These are phyloP conservation scores for Salix viminalis DNA, from an alignment of 345 rosid genomes.

Conservation along the genomic window DNA sequence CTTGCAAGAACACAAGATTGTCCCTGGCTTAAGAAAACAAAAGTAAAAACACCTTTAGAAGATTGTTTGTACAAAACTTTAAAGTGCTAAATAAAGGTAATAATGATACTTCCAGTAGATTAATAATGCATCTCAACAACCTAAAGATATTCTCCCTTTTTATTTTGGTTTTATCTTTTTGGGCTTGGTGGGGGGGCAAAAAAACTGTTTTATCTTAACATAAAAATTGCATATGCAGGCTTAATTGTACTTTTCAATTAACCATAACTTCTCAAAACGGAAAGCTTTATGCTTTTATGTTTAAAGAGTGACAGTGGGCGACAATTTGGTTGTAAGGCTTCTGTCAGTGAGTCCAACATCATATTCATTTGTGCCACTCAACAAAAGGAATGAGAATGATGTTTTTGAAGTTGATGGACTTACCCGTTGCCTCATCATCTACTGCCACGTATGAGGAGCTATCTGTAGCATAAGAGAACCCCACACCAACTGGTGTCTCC, in stretches of 20 bases:
- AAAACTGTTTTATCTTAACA: constrained; percentile 14
- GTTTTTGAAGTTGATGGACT: not conserved
- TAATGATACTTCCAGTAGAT: not conserved
- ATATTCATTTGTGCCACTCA: not conserved
- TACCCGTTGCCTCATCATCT: constrained; percentile 39
- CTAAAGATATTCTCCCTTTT: not conserved
- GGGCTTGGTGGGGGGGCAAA: not conserved
- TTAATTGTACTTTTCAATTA: constrained; percentile 2
- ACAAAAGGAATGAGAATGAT: constrained; percentile 8
- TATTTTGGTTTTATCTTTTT: no score
- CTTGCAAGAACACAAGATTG: constrained; percentile 81
- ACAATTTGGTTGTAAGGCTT: not conserved
- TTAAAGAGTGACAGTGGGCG: not conserved
- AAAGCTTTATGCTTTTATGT: constrained; percentile 6
- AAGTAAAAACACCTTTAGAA: constrained; percentile 28
- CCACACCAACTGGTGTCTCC: constrained; percentile 94
- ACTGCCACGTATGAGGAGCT: constrained; percentile 61
- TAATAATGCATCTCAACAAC: not conserved
- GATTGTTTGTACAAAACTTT: constrained; percentile 1
- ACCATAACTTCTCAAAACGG: not conserved
- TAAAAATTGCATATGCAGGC: not conserved
- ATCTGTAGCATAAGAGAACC: constrained; percentile 81
- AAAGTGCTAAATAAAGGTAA: not conserved
- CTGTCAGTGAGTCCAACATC: not conserved
- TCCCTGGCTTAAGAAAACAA: constrained; percentile 63